Evolutionary conservation across 805 yeast genomes (phyloP), one percentile per base, ranked within the genome.

Genomic region (Wickerhamiella siamensis): DNA sequence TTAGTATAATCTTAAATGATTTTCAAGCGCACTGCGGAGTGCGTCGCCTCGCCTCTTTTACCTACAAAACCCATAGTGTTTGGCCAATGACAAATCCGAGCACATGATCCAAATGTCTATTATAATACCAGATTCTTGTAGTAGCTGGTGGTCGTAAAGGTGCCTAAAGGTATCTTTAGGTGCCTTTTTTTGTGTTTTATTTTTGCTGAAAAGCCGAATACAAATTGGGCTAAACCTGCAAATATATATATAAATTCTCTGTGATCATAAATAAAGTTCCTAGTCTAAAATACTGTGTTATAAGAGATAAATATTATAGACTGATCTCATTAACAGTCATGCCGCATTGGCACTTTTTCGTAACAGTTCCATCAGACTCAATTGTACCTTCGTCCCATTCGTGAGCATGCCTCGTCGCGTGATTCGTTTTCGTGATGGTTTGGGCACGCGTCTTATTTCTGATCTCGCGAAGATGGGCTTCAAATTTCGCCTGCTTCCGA

Each of bases 391-490:
- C 52, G 24, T 79, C 71, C 80, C 91, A 86, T 19, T 72, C 75
- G 57, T 86, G 95, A 10, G 62, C 69, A 58, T 87, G 96, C 5
- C 72, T 67, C 26, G 69, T 72, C 2, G 35, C 42, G 6, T 75
- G 73, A 41, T 72, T 66, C 47, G 72, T 65, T 3, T 75, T 75
- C 32, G 87, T 68, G 51, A 86, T 70, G 1, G 94, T 86, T 57
- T 87, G 95, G 0, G 98, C 96, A 51, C 98, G 69, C 2, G 96
- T 81, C 51, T 81, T 79, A 57, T 81, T 76, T 47, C 96, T 68
- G 95, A 91, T 88, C 52, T 87, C 93, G 50, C 70, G 68, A 55
- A 91, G 65, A 54, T 80, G 77, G n/a, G 71, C 70, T 48, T 81
- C 77, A 58, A 83, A 91, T 58, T 76, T 77, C 53, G 76, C 76